Conservation (phyloP, 352 stramenopile species). For the Phytophthora boehmeriae region DNA sequence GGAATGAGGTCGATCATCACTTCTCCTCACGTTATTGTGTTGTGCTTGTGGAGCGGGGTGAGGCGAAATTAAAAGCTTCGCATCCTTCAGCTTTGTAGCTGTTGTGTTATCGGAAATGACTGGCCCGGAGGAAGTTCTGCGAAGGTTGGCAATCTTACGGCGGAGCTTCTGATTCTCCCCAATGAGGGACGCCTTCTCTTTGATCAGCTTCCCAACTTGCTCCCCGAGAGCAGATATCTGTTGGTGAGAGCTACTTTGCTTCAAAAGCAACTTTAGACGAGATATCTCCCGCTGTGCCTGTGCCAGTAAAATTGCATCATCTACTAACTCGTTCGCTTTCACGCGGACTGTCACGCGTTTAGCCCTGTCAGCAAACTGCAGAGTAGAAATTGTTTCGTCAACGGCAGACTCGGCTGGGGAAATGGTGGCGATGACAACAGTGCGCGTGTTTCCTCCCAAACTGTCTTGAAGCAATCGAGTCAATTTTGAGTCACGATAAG, state of each 20-base stretch:
- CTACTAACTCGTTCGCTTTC: conserved; percentile 81
- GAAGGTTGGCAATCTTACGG: conserved; percentile 28
- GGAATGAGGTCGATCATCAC: conserved; percentile 9
- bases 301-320: conserved; percentile 79
- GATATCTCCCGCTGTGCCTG: conserved; percentile 78
- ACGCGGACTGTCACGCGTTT: conserved; percentile 80
- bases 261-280: conserved; percentile 61
- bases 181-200: conserved; percentile 51
- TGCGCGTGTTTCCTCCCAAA: conserved; percentile 89
- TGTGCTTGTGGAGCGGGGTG: conserved; percentile 5
- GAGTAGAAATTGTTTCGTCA: conserved; percentile 92
- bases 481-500: conserved; percentile 97
- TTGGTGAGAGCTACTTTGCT: conserved; percentile 44
- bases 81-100: conserved; percentile 6
- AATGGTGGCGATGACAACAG: conserved; percentile 90
- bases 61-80: background rate
- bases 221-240: conserved; percentile 48
- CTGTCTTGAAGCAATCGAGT: conserved; percentile 93
- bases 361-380: conserved; percentile 89
- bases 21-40: background rate
- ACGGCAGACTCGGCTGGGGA: conserved; percentile 74
- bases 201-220: conserved; percentile 42
- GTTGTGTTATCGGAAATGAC: background rate
- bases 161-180: conserved; percentile 61
- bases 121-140: conserved; percentile 14